Base-by-base conservation (phyloP, 345 rosid genomes). In the Boechera stricta region DNA sequence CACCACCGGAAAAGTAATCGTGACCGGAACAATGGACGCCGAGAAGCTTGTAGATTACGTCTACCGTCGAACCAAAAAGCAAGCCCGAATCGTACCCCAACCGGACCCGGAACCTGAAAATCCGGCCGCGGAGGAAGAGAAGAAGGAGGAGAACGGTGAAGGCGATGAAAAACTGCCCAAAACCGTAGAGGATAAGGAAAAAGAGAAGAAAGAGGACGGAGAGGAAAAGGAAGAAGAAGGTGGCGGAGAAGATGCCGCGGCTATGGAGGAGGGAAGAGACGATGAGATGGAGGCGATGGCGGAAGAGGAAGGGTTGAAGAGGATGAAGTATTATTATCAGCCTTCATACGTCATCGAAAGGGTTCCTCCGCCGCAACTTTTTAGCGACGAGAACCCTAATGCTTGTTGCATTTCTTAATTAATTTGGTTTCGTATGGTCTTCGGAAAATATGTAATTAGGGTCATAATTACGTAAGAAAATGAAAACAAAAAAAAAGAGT, bases 331-430 rank as follows among this genome's bases (percentile, higher is more conserved):
- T 48, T 78, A 84, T 54, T 82, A 85, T 64, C 90, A 90, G 67
- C 96, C 94, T 10, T 72, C 80, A 53, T 89, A 95, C 59, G 83
- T 88, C 69, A 83, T 91, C 4, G 97, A 95, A 73, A 81, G 81
- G 67, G 86, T 90, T 74, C 96, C 93, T 24, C 88, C 98, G 11
- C 94, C 98, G 59, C 98, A 91, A 81, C 87, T 92, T 60, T 95
- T 92, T 79, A 95, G 99, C 44, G 99, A 95, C 56, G 99, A 95
- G 82, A 95, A 95, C 74, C 99, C 98, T 15, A 91, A 95, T 65
- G 99, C 99, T 5, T 95, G 99, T 65, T 84, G 85, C 83, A 87
- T 95, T 73, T 83, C 90, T 51, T 95, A 77, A 85, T 51, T 95
- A 77, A 85, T 68, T 35, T 63, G 21, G 4, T 51, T 39, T 60